Evolutionary conservation across 139 green algal genomes (phyloP), one percentile per base, ranked within the genome.

Genomic region (Parachlorella kessleri): DNA sequence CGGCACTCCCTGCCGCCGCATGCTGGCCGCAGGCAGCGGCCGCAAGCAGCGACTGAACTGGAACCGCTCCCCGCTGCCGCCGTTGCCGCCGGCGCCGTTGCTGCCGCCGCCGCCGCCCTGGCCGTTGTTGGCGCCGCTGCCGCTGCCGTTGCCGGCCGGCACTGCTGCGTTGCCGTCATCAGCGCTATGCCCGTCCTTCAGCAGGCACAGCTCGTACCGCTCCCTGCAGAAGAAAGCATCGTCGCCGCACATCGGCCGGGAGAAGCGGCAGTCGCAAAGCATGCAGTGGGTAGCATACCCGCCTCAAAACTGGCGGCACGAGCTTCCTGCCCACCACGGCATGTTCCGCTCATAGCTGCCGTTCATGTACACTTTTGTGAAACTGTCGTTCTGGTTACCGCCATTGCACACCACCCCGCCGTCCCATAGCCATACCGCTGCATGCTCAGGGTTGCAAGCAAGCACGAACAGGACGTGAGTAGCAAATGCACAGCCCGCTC

Each of bases 1-100:
- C 1, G 93, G 93, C 76, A 95, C 66, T 6, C 93, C 93, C 53
- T 84, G 40, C 42, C 59, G 76, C 21, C 59, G 39, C 82, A 95
- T 87, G 28, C 59, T 33, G 10, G 80, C 69, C 66, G 90, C 72
- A 0, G 91, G 81, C 84, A 94, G 79, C 24, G 79, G 33, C 28
- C 65, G 64, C 35, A 87, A 89, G 88, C 90, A 95, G 23, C 78
- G 80, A 1, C 68, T 72, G 53, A 90, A 90, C 8, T 72, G 78
- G 81, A 89, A 96, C 32, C 77, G 28, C 70, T 94, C 89, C 78
- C 87, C 78, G 35, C 36, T 48, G 64, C 26, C 74, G 14, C 26
- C 55, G 1, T 70, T 77, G 24, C 82, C 79, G 35, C 40, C 73
- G 39, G 53, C 73, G 30, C 48, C 33, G 10, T 77, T 82, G 2